Evolutionary conservation across 352 stramenopile species (phyloP), one percentile per base, ranked within the genome.

Genomic region (Globisporangium emineosum): DNA sequence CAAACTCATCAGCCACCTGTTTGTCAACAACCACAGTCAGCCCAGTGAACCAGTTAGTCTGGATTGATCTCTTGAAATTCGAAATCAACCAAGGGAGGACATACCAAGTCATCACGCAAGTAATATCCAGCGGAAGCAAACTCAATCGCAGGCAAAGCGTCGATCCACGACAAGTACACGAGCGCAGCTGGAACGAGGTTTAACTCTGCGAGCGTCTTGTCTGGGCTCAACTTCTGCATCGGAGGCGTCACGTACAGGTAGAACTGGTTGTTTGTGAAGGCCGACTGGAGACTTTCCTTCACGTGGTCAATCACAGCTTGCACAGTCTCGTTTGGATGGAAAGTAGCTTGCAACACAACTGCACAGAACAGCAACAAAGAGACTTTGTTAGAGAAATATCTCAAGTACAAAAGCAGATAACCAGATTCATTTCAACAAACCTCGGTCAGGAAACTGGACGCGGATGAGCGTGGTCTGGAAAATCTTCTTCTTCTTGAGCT

Each of bases 211-310:
- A 96, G 67, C 17, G 86, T 86, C 62, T 91, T 90, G 9, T 70
- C 60, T 8, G 67, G 47, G 8, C 62, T 63, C 29, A 96, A 67
- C 60, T 84, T 90, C 49, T 92, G 81, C 23, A 76, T 83, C 1
- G 88, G 86, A 10, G 88, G 88, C 17, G 86, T 88, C 23, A 93
- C 77, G 67, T 92, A 96, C 8, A 96, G 72, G 66, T 89, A 88
- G 64, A 94, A 94, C 30, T 60, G 43, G 58, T 65, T 65, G 6
- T 33, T 27, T 21, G 72, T 57, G 29, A 67, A 70, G 8, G 62
- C 55, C 1, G 66, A 15, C 12, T 69, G 57, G 37, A 96, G 63
- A 19, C 70, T 88, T 58, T 86, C 70, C 17, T 66, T 70, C 21
- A 96, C 77, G 62, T 90, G 80, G 8, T 77, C 60, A 23, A 90